Evolutionary conservation across 2,329 filamentous ascomycete species (phyloP).

Genomic region (Aureobasidium subglaciale): DNA sequence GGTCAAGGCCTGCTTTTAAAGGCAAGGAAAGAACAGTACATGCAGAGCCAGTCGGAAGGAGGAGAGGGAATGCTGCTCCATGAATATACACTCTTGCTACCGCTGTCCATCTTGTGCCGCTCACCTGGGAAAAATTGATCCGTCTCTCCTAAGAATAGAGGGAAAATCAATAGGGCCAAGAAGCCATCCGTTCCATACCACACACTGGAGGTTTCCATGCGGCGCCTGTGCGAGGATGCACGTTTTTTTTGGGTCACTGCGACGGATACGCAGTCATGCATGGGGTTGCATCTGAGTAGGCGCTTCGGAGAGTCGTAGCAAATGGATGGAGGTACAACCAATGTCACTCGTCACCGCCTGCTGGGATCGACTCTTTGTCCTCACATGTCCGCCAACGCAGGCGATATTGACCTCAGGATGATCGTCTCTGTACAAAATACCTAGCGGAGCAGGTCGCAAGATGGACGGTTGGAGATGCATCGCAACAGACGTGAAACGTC

Average conservation of each 20-base stretch:
- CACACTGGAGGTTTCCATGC: constrained; percentile 13
- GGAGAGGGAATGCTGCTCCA: neutral
- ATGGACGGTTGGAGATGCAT: neutral
- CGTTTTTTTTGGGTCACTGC: constrained; percentile 8
- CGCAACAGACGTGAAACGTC: constrained; percentile 13
- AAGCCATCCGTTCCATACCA: constrained; percentile 4
- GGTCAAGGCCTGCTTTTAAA: constrained; percentile 6
- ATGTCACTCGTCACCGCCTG: constrained; percentile 2
- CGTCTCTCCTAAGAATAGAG: constrained; percentile 12
- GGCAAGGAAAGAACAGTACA: constrained; percentile 8
- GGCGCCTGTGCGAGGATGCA: constrained; percentile 14
- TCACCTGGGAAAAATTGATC: constrained; percentile 3
- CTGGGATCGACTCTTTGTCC: neutral
- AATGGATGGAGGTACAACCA: constrained; percentile 9
- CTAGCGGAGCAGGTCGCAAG: neutral
- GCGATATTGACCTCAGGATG: neutral
- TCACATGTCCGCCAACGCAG: neutral
- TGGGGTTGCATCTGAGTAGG: constrained; percentile 8
- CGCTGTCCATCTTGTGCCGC: neutral
- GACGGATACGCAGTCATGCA: constrained; percentile 9
- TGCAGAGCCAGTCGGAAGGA: neutral
- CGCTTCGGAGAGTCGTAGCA: constrained; percentile 10
- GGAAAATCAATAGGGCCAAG: constrained; percentile 4
- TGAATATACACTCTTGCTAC: constrained; percentile 11
- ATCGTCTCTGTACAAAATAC: neutral